Evolutionary conservation across 2,329 filamentous ascomycete species (phyloP).

Genomic region (Geosmithia putterillii): DNA sequence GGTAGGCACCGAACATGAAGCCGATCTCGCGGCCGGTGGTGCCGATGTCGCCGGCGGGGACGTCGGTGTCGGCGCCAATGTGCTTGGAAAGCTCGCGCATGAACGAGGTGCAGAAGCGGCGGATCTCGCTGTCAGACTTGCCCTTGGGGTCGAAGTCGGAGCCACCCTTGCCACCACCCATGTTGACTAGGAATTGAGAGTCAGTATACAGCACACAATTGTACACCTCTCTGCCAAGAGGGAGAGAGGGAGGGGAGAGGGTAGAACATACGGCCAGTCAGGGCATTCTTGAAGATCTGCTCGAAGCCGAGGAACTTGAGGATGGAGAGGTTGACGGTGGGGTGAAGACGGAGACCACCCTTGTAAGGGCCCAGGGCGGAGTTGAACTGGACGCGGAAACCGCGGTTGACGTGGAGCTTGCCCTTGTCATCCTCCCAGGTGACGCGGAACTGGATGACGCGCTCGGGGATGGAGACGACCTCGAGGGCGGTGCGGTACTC

Average conservation of each 20-base stretch:
- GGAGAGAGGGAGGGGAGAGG: not conserved
- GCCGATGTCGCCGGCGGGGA: constrained; percentile 94
- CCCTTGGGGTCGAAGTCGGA: constrained; percentile 98
- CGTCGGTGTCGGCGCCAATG: constrained; percentile 92
- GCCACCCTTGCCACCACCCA: constrained; percentile 96
- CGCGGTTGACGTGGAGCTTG: constrained; percentile 81
- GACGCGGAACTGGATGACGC: constrained; percentile 93
- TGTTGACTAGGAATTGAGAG: constrained; percentile 29
- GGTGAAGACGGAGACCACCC: constrained; percentile 91
- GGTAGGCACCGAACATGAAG: constrained; percentile 91
- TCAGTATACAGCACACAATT: not conserved
- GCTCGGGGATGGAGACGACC: constrained; percentile 84
- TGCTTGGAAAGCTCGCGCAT: constrained; percentile 94
- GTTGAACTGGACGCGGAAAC: constrained; percentile 97
- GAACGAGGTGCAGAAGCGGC: constrained; percentile 90
- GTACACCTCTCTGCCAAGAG: not conserved
- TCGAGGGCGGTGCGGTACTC: constrained; percentile 87
- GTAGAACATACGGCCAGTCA: constrained; percentile 67
- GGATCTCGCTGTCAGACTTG: constrained; percentile 95
- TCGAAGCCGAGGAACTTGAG: constrained; percentile 98
- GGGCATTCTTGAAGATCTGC: constrained; percentile 99
- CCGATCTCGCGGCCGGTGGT: constrained; percentile 87
- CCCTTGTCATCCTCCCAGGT: constrained; percentile 94
- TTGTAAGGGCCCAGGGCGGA: constrained; percentile 96
- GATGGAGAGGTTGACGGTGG: constrained; percentile 66